Evolutionary conservation across 805 yeast genomes (phyloP), one percentile per base, ranked within the genome.

Genomic region (Ogataea methanolica): DNA sequence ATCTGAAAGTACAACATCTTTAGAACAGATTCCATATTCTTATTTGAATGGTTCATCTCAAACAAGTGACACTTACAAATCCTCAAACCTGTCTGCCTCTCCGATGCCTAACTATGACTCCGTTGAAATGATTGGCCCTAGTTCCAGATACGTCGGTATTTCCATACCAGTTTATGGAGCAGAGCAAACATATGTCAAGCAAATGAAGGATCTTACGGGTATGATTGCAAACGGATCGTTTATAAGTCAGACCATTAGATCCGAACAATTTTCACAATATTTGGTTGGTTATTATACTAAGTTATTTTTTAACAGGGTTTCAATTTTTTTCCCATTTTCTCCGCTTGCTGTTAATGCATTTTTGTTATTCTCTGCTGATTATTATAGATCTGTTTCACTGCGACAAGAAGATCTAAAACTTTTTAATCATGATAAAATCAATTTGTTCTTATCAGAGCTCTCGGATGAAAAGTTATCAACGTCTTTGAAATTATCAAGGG

Each of bases 211-310:
- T 9, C 4, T 33, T n/a, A 9, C 15, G 7, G 9, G 17, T 4
- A 33, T n/a, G n/a, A 39, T 39, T 31, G 26, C 8, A 5, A n/a
- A 12, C 15, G 33, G 41, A 6, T 14, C 19, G 1, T n/a, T 23
- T 39, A 2, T 39, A 6, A 39, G 16, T n/a, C 14, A 22, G n/a
- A 22, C 7, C 7, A 16, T 39, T n/a, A 39, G 41, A 39, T 23
- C 16, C 26, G 52, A 51, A 41, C 42, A 45, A 33, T 53, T 50
- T 34, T 33, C 48, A 15, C 37, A 43, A 9, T 43, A 38, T 19
- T 16, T 42, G n/a, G 44, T 46, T 15, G 53, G 49, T 2, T 43
- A 42, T 29, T 41, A 42, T 33, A 39, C 48, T 3, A 47, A 44
- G 21, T 35, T 46, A 1, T 42, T 44, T n/a, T 44, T 49, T 23